Conservation (phyloP, 1,284 basidiomycete genomes). For the Pseudozyma hubeiensis region DNA sequence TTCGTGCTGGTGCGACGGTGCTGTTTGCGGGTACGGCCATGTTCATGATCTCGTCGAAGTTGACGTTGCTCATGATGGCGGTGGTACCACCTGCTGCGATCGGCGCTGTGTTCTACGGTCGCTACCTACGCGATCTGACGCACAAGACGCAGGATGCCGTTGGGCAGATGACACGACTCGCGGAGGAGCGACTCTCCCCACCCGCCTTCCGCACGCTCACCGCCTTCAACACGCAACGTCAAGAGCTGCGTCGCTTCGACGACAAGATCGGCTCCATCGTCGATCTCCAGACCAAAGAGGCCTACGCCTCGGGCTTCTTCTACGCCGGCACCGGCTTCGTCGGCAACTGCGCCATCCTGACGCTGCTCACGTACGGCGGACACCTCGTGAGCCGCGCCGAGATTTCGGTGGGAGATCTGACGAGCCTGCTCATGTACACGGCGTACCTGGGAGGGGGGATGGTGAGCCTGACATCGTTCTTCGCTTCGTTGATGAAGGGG, state of each 20-base stretch:
- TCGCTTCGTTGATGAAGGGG: slow-evolving; percentile 74
- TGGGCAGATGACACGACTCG: slow-evolving; percentile 88
- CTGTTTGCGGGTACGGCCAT: slow-evolving; percentile 83
- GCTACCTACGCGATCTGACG: slow-evolving; percentile 90
- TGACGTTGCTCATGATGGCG: slow-evolving; percentile 91
- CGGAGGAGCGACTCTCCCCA: slow-evolving; percentile 86
- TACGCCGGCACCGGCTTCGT: slow-evolving; percentile 89
- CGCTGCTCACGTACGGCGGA: slow-evolving; percentile 91
- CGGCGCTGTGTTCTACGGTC: slow-evolving; percentile 94
- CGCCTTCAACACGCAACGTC: slow-evolving; percentile 81
- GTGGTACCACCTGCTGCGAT: slow-evolving; percentile 95
- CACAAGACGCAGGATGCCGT: slow-evolving; percentile 92
- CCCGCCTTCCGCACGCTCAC: slow-evolving; percentile 88
- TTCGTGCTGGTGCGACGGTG: slow-evolving; percentile 61
- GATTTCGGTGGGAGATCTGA: slow-evolving; percentile 75
- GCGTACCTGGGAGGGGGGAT: slow-evolving; percentile 81
- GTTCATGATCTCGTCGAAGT: slow-evolving; percentile 90
- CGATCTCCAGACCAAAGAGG: slow-evolving; percentile 84
- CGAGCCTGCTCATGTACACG: slow-evolving; percentile 88
- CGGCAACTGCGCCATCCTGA: slow-evolving; percentile 90
- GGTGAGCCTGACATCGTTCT: slow-evolving; percentile 70
- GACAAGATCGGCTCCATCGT: slow-evolving; percentile 78
- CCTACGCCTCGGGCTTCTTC: slow-evolving; percentile 89
- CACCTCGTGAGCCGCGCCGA: slow-evolving; percentile 86
- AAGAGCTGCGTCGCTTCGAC: slow-evolving; percentile 75